phyloP scores from a whole-genome alignment of 352 stramenopile species.

The Phytophthora tentaculata region DNA sequence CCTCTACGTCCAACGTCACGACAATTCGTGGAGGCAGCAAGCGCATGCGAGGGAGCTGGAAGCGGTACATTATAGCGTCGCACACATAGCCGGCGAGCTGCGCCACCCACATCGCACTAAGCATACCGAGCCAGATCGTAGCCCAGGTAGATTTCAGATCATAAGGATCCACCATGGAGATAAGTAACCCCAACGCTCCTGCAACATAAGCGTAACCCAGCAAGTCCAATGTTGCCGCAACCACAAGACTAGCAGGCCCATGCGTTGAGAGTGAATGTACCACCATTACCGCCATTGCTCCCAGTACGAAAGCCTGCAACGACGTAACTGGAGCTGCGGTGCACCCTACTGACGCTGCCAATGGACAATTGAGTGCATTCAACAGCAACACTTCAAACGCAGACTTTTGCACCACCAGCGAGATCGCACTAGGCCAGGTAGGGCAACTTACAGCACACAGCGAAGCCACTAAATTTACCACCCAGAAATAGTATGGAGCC shows the following conservation, averaged over 20 bases:
- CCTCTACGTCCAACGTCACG: conserved; percentile 57
- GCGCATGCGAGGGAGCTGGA: conserved; percentile 49
- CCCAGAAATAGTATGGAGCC: conserved; percentile 48
- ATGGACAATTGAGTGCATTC: conserved; percentile 50
- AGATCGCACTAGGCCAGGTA: conserved; percentile 32
- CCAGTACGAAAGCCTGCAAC: conserved; percentile 44
- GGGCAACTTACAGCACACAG: conserved; percentile 44
- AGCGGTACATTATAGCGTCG: conserved; percentile 61
- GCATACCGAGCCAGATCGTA: conserved; percentile 46
- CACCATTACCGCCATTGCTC: conserved; percentile 38
- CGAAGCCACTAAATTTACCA: conserved; percentile 40
- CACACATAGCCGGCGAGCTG: conserved; percentile 57
- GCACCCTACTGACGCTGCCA: conserved; percentile 20
- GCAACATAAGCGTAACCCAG: conserved; percentile 48
- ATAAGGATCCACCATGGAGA: conserved; percentile 54
- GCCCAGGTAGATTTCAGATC: conserved; percentile 39
- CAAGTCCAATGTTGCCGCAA: conserved; percentile 44
- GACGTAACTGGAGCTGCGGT: conserved; percentile 33
- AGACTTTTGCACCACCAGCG: conserved; percentile 46
- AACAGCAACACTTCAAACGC: conserved; percentile 48
- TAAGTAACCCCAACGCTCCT: conserved; percentile 41
- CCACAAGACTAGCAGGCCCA: conserved; percentile 42
- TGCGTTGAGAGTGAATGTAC: conserved; percentile 33
- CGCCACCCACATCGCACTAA: conserved; percentile 51
- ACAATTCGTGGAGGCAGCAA: conserved; percentile 52